Evolutionary conservation across 345 rosid genomes (phyloP).

Genomic region (Hirschfeldia incana): DNA sequence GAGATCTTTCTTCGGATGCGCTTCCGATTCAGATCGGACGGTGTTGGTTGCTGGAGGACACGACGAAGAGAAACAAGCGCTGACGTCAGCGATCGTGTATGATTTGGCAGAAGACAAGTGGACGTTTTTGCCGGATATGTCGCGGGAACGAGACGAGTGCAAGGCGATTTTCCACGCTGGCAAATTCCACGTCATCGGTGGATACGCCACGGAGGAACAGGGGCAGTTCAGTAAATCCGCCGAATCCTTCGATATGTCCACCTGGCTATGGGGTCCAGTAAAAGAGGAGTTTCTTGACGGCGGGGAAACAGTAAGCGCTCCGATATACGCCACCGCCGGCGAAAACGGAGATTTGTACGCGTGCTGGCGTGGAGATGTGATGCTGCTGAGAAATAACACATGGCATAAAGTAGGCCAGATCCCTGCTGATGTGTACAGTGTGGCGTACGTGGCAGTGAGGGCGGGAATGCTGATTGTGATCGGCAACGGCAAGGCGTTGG

Average conservation of each 20-base stretch:
- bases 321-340: constrained; percentile 32
- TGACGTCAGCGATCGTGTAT: constrained; percentile 60
- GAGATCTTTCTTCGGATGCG: constrained; percentile 66
- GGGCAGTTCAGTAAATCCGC: constrained; percentile 56
- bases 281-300: constrained; percentile 39
- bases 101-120: constrained; percentile 63
- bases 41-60: constrained; percentile 82
- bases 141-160: constrained; percentile 74
- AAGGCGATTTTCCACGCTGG: constrained; percentile 58
- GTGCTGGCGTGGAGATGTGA: constrained; percentile 48
- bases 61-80: constrained; percentile 62
- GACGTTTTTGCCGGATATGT: constrained; percentile 67
- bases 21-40: constrained; percentile 58
- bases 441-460: constrained; percentile 46
- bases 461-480: constrained; percentile 54
- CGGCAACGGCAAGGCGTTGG: constrained; percentile 43
- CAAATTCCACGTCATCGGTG: constrained; percentile 72
- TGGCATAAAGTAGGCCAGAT: constrained; percentile 55
- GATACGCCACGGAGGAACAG: constrained; percentile 73
- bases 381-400: constrained; percentile 14
- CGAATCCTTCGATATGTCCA: constrained; percentile 47
- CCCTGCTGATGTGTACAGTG: constrained; percentile 52
- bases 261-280: constrained; percentile 51
- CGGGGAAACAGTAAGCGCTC: constrained; percentile 37
- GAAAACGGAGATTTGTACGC: constrained; percentile 41